Conservation (phyloP, 805 yeast genomes). For the Yarrowia yakushimensis region DNA sequence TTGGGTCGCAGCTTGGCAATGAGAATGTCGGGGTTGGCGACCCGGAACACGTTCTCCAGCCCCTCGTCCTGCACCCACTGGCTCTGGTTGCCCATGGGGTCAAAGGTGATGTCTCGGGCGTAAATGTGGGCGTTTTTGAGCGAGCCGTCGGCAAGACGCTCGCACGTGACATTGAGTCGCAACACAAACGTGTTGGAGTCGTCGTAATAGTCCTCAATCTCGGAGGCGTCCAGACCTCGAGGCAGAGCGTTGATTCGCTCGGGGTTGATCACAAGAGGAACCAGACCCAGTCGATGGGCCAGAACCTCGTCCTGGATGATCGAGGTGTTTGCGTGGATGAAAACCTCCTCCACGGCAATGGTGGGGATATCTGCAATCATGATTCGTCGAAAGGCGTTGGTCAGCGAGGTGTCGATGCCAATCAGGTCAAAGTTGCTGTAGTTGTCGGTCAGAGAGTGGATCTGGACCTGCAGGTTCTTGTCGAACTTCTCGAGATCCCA, state of each 20-base stretch:
- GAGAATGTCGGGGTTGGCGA: constrained; percentile 79
- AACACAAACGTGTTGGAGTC: constrained; percentile 81
- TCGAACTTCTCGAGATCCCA: constrained; percentile 86
- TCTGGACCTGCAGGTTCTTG: constrained; percentile 59
- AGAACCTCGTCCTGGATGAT: constrained; percentile 96
- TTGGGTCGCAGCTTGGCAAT: constrained; percentile 94
- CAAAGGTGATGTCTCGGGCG: constrained; percentile 83
- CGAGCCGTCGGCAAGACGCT: constrained; percentile 80
- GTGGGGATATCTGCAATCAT: constrained; percentile 97
- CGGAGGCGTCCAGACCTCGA: constrained; percentile 27
- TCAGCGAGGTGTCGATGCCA: constrained; percentile 84
- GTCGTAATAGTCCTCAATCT: constrained; percentile 29
- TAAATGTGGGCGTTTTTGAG: constrained; percentile 78
- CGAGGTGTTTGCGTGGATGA: constrained; percentile 88
- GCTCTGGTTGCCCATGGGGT: constrained; percentile 84
- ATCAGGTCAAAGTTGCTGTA: constrained; percentile 81
- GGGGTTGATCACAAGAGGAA: constrained; percentile 89
- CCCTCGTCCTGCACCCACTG: constrained; percentile 56
- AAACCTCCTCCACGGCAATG: constrained; percentile 90
- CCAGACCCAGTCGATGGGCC: constrained; percentile 89
- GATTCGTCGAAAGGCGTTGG: constrained; percentile 94
- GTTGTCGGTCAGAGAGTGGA: constrained; percentile 54
- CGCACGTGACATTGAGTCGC: constrained; percentile 75
- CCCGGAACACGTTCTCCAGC: constrained; percentile 55
- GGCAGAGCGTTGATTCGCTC: constrained; percentile 78